Evolutionary conservation across 1,284 basidiomycete genomes (phyloP).

Genomic region (Cryptococcus sp.): DNA sequence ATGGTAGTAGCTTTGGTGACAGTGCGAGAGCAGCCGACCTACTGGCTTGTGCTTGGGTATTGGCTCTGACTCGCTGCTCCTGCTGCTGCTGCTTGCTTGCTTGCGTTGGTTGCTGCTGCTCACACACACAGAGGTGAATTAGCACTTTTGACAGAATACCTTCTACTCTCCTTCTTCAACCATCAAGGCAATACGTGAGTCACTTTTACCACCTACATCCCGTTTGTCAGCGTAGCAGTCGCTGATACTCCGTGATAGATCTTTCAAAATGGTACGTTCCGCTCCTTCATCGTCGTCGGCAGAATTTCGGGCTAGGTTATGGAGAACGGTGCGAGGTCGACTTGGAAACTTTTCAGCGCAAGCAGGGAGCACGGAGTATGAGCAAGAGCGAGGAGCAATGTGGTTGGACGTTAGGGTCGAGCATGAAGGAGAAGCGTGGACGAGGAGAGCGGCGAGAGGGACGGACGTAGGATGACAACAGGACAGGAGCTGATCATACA

Average conservation of each 20-base stretch:
- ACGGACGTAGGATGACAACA: background rate
- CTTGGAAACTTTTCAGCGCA: background rate
- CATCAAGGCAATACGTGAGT: slow-evolving; percentile 23
- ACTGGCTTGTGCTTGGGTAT: no score
- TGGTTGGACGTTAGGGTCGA: background rate
- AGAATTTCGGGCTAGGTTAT: background rate
- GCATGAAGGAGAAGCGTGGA: background rate
- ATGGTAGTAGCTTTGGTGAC: no score
- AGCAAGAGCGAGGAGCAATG: background rate
- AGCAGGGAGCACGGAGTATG: background rate
- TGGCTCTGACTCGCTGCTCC: no score
- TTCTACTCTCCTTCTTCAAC: slow-evolving; percentile 4
- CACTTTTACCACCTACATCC: background rate
- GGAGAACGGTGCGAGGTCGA: background rate
- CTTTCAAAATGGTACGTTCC: slow-evolving; percentile 32
- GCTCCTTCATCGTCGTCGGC: background rate
- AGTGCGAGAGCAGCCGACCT: no score
- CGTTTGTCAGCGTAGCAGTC: background rate
- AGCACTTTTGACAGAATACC: no score
- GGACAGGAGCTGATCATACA: slow-evolving; percentile 14
- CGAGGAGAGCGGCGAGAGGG: background rate
- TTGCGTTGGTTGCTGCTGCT: no score
- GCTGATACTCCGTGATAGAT: slow-evolving; percentile 14
- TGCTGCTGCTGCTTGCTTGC: no score
- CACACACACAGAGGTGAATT: no score